Conservation (phyloP, 2,329 filamentous ascomycete genomes). For the Lachnellula hyalina region DNA sequence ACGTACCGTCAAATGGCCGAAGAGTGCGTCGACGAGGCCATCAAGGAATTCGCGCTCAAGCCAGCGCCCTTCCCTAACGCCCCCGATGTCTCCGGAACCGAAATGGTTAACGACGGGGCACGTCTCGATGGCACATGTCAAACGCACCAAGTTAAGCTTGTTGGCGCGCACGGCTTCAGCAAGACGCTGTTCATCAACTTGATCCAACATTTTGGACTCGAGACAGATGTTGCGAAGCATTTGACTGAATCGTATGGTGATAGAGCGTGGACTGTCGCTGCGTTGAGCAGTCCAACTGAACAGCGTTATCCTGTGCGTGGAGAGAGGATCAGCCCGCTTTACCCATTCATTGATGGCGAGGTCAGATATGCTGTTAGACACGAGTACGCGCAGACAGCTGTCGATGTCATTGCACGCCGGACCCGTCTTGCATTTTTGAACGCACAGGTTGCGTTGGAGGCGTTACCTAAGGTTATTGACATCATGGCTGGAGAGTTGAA, state of each 20-base stretch:
- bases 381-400: conserved; percentile 87
- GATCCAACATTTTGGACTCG: conserved; percentile 87
- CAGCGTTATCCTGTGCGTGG: conserved; percentile 78
- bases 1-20: conserved; percentile 92
- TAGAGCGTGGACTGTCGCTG: conserved; percentile 84
- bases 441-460: conserved; percentile 82
- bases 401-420: conserved; percentile 79
- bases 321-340: conserved; percentile 71
- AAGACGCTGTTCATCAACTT: conserved; percentile 92
- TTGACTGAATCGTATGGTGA: conserved; percentile 85
- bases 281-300: conserved; percentile 70
- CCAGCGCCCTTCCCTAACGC: conserved; percentile 52
- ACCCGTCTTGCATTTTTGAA: conserved; percentile 87
- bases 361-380: conserved; percentile 81
- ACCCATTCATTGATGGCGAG: conserved; percentile 90
- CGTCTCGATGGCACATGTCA: conserved; percentile 70
- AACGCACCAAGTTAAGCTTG: conserved; percentile 74
- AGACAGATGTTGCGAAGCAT: conserved; percentile 89
- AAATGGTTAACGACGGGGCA: conserved; percentile 65
- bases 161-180: conserved; percentile 82
- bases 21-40: conserved; percentile 77
- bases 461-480: conserved; percentile 79
- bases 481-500: conserved; percentile 80
- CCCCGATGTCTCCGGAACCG: conserved; percentile 64
- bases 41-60: conserved; percentile 61